phyloP scores from a whole-genome alignment of 768 basidiomycete species.

The Xerocomus brunneocitrinus region DNA sequence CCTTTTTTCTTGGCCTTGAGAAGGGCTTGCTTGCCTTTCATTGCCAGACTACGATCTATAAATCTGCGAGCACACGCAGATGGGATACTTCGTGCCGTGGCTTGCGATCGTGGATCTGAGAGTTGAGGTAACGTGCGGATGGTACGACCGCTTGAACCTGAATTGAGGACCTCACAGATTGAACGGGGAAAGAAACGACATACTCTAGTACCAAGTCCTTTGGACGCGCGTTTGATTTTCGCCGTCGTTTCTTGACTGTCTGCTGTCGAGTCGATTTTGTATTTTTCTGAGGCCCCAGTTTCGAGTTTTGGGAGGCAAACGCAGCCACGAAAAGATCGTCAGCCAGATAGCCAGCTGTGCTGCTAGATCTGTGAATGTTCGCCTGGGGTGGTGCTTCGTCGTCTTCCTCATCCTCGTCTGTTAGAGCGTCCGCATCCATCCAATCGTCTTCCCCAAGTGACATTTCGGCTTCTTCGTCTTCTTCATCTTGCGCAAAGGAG shows the following conservation, averaged over 20 bases:
- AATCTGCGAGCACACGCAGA: conserved; percentile 49
- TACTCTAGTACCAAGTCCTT: conserved; percentile 60
- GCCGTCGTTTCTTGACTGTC: conserved; percentile 25
- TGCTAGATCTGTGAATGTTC: conserved; percentile 13
- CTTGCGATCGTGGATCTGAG: conserved; percentile 26
- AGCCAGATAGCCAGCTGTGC: conserved; percentile 52
- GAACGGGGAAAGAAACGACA: not conserved
- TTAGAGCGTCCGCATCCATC: conserved; percentile 10
- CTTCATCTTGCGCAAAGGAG: conserved; percentile 13
- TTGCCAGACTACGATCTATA: conserved; percentile 45
- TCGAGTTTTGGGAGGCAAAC: conserved; percentile 36
- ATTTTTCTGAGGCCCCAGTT: conserved; percentile 10
- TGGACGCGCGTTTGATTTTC: conserved; percentile 30
- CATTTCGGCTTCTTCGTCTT: conserved; percentile 12
- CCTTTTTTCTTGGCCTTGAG: conserved; percentile 37
- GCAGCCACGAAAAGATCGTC: conserved; percentile 62
- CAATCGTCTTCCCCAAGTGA: conserved; percentile 5
- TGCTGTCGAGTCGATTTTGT: conserved; percentile 23
- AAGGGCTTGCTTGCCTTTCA: conserved; percentile 35
- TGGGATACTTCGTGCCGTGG: conserved; percentile 43
- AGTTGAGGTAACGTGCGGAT: conserved; percentile 44
- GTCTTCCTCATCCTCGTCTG: conserved; percentile 10
- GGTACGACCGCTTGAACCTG: conserved; percentile 44
- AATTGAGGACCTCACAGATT: conserved; percentile 1
- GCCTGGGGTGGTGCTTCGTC: not conserved